Base-by-base conservation (phyloP, 768 basidiomycete genomes). In the Suillus subluteus region DNA sequence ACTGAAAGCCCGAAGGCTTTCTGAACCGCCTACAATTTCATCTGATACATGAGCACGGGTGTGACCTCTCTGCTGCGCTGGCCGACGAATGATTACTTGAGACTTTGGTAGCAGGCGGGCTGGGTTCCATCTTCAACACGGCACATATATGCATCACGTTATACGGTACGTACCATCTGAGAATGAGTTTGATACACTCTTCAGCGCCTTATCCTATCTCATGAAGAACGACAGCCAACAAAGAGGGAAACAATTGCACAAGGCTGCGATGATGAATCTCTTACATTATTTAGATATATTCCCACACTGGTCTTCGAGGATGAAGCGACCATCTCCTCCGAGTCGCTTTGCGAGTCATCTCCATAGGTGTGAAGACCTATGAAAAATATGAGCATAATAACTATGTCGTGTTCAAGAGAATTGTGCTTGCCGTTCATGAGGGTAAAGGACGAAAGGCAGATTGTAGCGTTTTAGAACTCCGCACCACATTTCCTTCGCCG, bases 351-450 rank as follows among this genome's bases (percentile, higher is more conserved):
- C n/a, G 86, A 86, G 69, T 88, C 89, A 63, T 86, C 88, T 70
- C 82, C 86, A 71, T 90, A 90, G 40, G 85, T 85, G 35, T 86
- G 85, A 43, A 91, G 84, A 23, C 87, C 89, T 90, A 18, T 2
- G 30, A n/a, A 30, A 46, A 21, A 35, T 65, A 43, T 43, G 21
- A n/a, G 35, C 21, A 48, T 18, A 18, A 35, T 18, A 18, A 35
- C 65, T 26, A 67, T 62, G 44, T 40, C 4, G 40, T 58, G 64
- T 26, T 55, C 21, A 56, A 26, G 18, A 65, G 40, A 37, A 62
- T 13, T 16, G 13, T 69, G 67, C 77, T 75, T 69, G 77, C 76
- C 69, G 62, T 77, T 65, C 76, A 77, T 77, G 77, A 37, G 66
- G 65, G 70, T 67, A 66, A 40, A 43, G 37, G 62, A 64, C 35